Evolutionary conservation across 2,329 filamentous ascomycete genomes (phyloP).

Genomic region (Hortaea sp.): DNA sequence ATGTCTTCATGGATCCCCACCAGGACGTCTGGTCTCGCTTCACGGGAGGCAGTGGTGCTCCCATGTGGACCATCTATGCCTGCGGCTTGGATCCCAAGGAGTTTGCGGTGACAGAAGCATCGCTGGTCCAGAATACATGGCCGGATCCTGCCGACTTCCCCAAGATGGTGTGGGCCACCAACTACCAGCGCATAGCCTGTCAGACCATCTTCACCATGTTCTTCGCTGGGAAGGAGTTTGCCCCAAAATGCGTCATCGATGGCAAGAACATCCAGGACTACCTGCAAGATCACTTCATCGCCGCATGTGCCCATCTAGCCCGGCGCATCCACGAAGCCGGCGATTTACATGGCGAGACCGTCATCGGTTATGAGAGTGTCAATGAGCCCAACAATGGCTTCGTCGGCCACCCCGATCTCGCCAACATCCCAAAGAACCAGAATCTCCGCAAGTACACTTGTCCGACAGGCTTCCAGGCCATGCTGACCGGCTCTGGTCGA

Average conservation of each 20-base stretch:
- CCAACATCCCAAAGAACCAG: conserved; percentile 72
- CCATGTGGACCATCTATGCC: conserved; percentile 96
- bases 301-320: conserved; percentile 70
- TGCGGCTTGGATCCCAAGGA: conserved; percentile 79
- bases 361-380: conserved; percentile 92
- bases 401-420: conserved; percentile 73
- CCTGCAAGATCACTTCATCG: conserved; percentile 75
- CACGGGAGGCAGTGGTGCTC: conserved; percentile 86
- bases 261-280: conserved; percentile 95
- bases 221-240: conserved; percentile 82
- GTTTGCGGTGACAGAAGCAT: conserved; percentile 79
- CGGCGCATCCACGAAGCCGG: conserved; percentile 80
- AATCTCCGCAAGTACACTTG: conserved; percentile 86
- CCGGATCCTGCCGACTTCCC: conserved; percentile 76
- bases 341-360: conserved; percentile 72
- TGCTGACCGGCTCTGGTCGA: conserved; percentile 81
- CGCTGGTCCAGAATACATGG: conserved; percentile 90
- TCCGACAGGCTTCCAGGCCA: conserved; percentile 88
- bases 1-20: conserved; percentile 96
- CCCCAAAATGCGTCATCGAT: conserved; percentile 90
- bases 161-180: conserved; percentile 99
- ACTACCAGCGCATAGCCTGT: conserved; percentile 78
- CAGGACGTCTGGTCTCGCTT: conserved; percentile 98
- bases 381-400: conserved; percentile 91
- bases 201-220: conserved; percentile 92